Evolutionary conservation across 306 rosid genomes (phyloP), one percentile per base, ranked within the genome.

Genomic region (Vachellia collinsii): DNA sequence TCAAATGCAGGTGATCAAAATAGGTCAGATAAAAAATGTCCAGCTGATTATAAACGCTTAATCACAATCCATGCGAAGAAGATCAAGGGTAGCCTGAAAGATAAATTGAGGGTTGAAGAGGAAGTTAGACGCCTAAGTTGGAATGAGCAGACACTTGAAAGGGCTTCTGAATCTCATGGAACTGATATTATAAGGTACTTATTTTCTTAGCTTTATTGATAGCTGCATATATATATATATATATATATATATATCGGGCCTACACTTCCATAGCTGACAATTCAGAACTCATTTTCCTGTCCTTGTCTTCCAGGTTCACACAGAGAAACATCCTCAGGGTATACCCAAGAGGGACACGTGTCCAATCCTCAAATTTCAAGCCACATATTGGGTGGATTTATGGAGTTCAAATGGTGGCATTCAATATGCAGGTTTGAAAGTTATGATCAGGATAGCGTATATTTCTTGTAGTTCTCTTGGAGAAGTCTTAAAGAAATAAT

Each of bases 361-460:
- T 95, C 50, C 86, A 86, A 56, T 95, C 98, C 70, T 38, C 97
- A 22, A 95, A 95, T 89, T 95, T 88, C 87, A 81, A 91, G 85
- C 99, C 99, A 13, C 89, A 87, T 80, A 74, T 90, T 67, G 98
- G 96, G 77, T 95, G 99, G 99, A 90, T 89, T 79, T 93, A 91
- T 56, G 99, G 99, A 51, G 99, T 89, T 87, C 99, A 95, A 69
- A 91, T 95, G 99, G 96, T 95, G 62, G 99, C 99, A 53, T 91
- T 93, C 80, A 95, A 95, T 84, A 95, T 95, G 97, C 99, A 95
- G 99, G 99, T 95, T 77, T 83, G 92, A 61, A 29, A 83, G 76
- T 44, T 38, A 5, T 73, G 58, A 43, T 74, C 79, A 79, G 58
- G 20, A 64, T 25, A 22, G 65, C 70, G 36, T 38, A 64, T 42